Conservation (phyloP, 768 basidiomycete species). For the Neoboletus magnificus region DNA sequence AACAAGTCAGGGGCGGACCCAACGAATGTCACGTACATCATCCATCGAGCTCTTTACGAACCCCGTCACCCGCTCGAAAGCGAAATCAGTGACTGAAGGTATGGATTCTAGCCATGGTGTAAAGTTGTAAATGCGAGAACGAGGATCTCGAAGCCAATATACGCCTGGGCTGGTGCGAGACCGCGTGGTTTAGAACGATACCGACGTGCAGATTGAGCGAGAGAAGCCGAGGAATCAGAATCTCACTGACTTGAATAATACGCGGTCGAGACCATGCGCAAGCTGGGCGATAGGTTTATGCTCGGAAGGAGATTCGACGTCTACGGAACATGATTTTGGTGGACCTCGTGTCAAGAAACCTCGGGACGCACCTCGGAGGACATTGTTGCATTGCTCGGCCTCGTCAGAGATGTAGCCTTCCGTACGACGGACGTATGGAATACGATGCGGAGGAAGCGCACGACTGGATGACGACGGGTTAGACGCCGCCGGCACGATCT, state of each 20-base stretch:
- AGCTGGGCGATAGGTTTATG: slow-evolving; percentile 61
- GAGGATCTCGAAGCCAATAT: slow-evolving; percentile 84
- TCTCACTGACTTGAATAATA: slow-evolving; percentile 66
- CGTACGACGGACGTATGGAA: slow-evolving; percentile 26
- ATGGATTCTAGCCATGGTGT: slow-evolving; percentile 65
- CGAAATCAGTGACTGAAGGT: slow-evolving; percentile 78
- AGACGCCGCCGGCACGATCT: background rate
- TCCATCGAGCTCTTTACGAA: slow-evolving; percentile 83
- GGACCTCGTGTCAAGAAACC: background rate
- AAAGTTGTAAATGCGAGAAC: slow-evolving; percentile 85
- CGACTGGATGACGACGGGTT: slow-evolving; percentile 5
- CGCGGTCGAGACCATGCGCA: slow-evolving; percentile 63
- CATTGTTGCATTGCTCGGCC: background rate
- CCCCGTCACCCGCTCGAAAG: slow-evolving; percentile 68
- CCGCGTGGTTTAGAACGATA: background rate
- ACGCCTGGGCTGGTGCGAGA: slow-evolving; percentile 66
- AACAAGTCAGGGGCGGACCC: background rate
- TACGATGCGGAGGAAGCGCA: slow-evolving; percentile 20
- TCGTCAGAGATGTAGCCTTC: slow-evolving; percentile 24
- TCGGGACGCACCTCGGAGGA: slow-evolving; percentile 18
- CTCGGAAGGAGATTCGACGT: slow-evolving; percentile 40
- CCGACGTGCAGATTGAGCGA: background rate
- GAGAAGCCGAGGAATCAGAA: background rate
- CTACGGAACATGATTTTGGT: slow-evolving; percentile 26
- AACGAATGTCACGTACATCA: slow-evolving; percentile 39